Conservation (phyloP, 306 rosid genomes). For the Pachyrhizus erosus region DNA sequence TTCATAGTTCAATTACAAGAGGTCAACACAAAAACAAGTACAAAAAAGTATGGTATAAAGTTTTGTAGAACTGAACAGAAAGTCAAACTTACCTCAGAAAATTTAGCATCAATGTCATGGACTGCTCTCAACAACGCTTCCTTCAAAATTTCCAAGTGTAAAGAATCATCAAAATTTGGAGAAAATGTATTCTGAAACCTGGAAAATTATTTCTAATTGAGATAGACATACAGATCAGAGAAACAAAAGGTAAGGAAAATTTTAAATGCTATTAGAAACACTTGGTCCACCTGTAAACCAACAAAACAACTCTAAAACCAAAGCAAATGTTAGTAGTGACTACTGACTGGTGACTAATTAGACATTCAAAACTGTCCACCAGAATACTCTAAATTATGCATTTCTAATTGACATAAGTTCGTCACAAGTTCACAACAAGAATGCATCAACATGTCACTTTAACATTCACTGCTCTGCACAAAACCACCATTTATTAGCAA, state of each 20-base stretch:
- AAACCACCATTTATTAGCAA: not conserved
- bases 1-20: constrained; percentile 57
- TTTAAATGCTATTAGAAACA: not conserved
- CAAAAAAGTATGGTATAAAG: not conserved
- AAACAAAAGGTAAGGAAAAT: constrained; percentile 21
- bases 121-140: constrained; percentile 93
- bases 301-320: constrained; percentile 24
- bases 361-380: not conserved
- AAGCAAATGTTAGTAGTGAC: constrained; percentile 17
- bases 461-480: constrained; percentile 7
- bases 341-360: not conserved
- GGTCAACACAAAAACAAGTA: constrained; percentile 49
- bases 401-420: constrained; percentile 20
- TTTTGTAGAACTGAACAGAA: constrained; percentile 40
- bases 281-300: constrained; percentile 4
- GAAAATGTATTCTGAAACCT: constrained; percentile 73
- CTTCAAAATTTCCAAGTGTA: constrained; percentile 90
- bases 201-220: constrained; percentile 47
- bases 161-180: constrained; percentile 67
- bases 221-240: constrained; percentile 17
- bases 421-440: constrained; percentile 9
- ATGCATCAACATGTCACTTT: constrained; percentile 12
- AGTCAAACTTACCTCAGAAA: constrained; percentile 72
- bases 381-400: not conserved
- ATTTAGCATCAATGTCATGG: constrained; percentile 80